Evolutionary conservation across 2,329 filamentous ascomycete genomes (phyloP).

Genomic region (Epichloe elymi): DNA sequence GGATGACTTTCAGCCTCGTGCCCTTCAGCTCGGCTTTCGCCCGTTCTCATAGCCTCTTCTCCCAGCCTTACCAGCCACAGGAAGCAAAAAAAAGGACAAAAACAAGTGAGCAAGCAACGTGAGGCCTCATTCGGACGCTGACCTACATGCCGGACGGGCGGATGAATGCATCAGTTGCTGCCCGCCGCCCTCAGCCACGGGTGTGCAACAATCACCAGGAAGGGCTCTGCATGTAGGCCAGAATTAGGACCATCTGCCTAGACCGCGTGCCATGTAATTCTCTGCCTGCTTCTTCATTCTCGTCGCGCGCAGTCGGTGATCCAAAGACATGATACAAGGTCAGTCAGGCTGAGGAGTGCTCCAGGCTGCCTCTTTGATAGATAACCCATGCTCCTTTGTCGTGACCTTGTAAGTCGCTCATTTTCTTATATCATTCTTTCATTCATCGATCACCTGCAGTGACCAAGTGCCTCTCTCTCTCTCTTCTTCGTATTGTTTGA

Average conservation of each 20-base stretch:
- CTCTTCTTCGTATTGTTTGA: background rate
- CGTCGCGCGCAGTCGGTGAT: background rate
- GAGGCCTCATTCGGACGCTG: background rate
- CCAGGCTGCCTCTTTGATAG: background rate
- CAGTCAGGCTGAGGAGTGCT: background rate
- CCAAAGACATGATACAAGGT: background rate
- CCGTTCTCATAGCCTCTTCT: background rate
- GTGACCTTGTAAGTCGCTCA: constrained; percentile 2
- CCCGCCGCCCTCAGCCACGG: constrained; percentile 3
- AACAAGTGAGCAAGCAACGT: background rate
- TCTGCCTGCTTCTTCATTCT: constrained; percentile 2
- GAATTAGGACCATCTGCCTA: constrained; percentile 5
- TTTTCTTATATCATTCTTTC: constrained; percentile 1
- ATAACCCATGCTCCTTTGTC: constrained; percentile 6
- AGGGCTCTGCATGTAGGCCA: background rate
- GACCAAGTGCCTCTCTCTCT: background rate
- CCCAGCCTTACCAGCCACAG: background rate
- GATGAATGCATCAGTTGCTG: background rate
- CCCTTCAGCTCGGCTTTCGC: background rate
- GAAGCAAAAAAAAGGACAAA: background rate
- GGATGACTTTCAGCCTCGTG: constrained; percentile 2
- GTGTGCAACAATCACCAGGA: background rate
- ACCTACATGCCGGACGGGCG: background rate
- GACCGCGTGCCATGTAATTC: constrained; percentile 5
- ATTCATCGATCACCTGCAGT: constrained; percentile 4